Evolutionary conservation across 208 protist species (phyloP).

Genomic region (Pavlovales sp.): DNA sequence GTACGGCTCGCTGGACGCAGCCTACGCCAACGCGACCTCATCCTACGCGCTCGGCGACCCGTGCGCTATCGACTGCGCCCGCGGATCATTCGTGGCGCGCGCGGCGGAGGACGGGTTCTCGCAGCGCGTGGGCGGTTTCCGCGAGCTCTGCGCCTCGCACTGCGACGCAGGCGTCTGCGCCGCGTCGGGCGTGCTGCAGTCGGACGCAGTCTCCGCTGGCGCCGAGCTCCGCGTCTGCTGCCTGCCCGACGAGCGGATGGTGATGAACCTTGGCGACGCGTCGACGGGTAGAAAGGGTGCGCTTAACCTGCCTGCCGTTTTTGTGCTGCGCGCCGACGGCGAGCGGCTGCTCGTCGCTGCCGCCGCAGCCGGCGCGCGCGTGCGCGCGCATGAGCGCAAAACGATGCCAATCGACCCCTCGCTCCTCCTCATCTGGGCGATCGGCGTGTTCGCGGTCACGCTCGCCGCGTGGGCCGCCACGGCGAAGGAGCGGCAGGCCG

Average conservation of each 20-base stretch:
- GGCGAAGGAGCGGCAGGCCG: background rate
- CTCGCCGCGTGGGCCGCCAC: background rate
- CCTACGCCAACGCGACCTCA: background rate
- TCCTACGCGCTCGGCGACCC: background rate
- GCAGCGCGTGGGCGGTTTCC: background rate
- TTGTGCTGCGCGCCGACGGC: background rate
- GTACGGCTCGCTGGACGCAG: background rate
- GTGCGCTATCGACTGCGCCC: background rate
- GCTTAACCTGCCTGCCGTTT: background rate
- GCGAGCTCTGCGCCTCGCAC: background rate
- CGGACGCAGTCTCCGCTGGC: background rate
- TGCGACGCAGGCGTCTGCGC: background rate
- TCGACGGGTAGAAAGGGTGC: background rate
- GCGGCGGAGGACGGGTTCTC: no score
- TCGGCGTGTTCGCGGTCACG: background rate
- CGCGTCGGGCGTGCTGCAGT: background rate
- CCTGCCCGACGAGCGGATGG: background rate
- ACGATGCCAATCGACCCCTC: background rate
- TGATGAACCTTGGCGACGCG: background rate
- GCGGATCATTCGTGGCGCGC: background rate
- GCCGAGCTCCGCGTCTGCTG: background rate
- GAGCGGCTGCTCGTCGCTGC: background rate
- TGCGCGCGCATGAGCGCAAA: background rate
- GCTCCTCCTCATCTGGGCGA: background rate
- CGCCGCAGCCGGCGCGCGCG: no score